Evolutionary conservation across 495 filamentous ascomycete species (phyloP), one percentile per base, ranked within the genome.

Genomic region (Daldinia vernicosa): DNA sequence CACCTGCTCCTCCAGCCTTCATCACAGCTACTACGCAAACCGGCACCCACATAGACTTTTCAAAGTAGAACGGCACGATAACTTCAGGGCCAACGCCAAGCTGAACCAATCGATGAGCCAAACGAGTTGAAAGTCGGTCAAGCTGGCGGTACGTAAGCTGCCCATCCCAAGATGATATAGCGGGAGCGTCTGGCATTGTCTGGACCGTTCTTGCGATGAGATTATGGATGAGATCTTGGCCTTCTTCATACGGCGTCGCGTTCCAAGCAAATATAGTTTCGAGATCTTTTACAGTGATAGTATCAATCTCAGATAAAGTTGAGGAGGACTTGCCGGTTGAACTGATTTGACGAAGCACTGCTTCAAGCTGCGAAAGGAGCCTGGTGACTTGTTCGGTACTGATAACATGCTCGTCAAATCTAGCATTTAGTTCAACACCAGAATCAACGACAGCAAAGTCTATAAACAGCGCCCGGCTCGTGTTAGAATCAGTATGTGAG

Each of bases 141-240:
- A 57, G 54, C 17, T 57, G 28, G 1, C 32, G 15, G 19, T 57
- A 57, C 9, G 54, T 57, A 9, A 57, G 32, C n/a, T 57, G 28
- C 0, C 54, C 54, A 39, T 57, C 54, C 54, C 54, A 57, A 26
- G 54, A 28, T 1, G 28, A 57, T 40, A 40, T 40, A 40, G 39
- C 39, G 0, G 39, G 39, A 17, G 39, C 39, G n/a, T 40, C 39
- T 17, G 39, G 39, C 39, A 40, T 40, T 11, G 39, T 40, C 15
- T 40, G 39, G 1, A 40, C 39, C 17, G 39, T 40, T 8, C 6
- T 40, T 17, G 39, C 15, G 39, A 40, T 40, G 39, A 40, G 39
- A 40, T 40, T 40, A 6, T 40, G 39, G n/a, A 40, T 40, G 39
- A 40, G 39, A 17, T 40, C 39, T 2, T 40, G 39, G 15, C 6